These are phyloP conservation scores for Taiozyma onychis DNA, from an alignment of 1,139 yeast genomes.

Conservation along the genomic window DNA sequence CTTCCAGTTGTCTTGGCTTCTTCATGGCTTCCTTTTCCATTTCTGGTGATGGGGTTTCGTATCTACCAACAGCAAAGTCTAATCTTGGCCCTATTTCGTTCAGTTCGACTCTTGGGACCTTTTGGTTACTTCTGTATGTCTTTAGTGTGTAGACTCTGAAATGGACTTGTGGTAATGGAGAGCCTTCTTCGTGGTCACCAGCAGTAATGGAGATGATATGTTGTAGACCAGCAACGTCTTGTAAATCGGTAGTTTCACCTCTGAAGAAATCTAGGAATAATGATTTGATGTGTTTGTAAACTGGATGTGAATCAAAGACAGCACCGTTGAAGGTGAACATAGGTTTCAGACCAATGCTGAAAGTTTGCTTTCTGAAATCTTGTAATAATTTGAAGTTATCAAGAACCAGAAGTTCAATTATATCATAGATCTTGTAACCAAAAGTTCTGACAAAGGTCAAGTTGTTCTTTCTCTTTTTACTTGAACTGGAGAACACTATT, in stretches of 20 bases:
- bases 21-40: slow-evolving; percentile 84
- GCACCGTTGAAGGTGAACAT: slow-evolving; percentile 93
- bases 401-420: slow-evolving; percentile 82
- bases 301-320: slow-evolving; percentile 84
- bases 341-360: slow-evolving; percentile 88
- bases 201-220: slow-evolving; percentile 81
- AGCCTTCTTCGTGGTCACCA: slow-evolving; percentile 69
- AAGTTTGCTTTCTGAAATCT: slow-evolving; percentile 78
- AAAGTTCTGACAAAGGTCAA: slow-evolving; percentile 85
- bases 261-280: slow-evolving; percentile 87
- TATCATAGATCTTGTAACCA: slow-evolving; percentile 84
- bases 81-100: slow-evolving; percentile 96
- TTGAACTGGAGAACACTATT: slow-evolving; percentile 74
- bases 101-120: slow-evolving; percentile 87
- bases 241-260: slow-evolving; percentile 77
- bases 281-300: slow-evolving; percentile 79
- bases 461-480: slow-evolving; percentile 91
- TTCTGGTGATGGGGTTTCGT: slow-evolving; percentile 79
- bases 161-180: slow-evolving; percentile 69
- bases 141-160: slow-evolving; percentile 89
- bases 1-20: slow-evolving; percentile 76
- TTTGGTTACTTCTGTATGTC: slow-evolving; percentile 78
- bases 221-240: slow-evolving; percentile 94
- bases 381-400: slow-evolving; percentile 63
- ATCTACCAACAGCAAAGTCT: slow-evolving; percentile 88